These are phyloP conservation scores for Apiotrichum montevideense DNA, from an alignment of 1,284 basidiomycete genomes.

Conservation along the genomic window DNA sequence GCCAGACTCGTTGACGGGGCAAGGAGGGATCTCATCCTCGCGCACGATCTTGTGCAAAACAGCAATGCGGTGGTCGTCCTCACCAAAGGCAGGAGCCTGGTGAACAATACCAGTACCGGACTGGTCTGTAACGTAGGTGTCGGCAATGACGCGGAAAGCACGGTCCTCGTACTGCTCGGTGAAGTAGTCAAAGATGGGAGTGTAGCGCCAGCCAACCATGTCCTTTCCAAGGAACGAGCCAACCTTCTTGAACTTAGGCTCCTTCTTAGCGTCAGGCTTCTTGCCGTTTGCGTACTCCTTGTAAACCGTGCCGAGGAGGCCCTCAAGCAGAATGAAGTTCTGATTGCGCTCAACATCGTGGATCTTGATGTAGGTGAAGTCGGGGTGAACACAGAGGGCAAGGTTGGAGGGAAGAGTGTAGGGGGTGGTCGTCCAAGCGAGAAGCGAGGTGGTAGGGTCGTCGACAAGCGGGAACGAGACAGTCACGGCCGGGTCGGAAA, in stretches of 20 bases:
- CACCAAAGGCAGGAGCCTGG: slow-evolving; percentile 97
- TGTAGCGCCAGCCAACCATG: slow-evolving; percentile 93
- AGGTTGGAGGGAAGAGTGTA: slow-evolving; percentile 98
- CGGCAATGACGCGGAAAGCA: slow-evolving; percentile 83
- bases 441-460: slow-evolving; percentile 80
- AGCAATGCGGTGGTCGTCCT: slow-evolving; percentile 94
- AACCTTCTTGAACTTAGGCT: slow-evolving; percentile 91
- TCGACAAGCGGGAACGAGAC: slow-evolving; percentile 89
- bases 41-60: slow-evolving; percentile 74
- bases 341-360: slow-evolving; percentile 80
- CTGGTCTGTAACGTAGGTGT: slow-evolving; percentile 87
- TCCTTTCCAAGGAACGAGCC: slow-evolving; percentile 81
- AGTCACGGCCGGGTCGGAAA: slow-evolving; percentile 92
- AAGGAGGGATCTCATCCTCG: slow-evolving; percentile 88
- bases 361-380: slow-evolving; percentile 95
- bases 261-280: slow-evolving; percentile 57
- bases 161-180: slow-evolving; percentile 87
- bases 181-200: slow-evolving; percentile 96
- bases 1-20: slow-evolving; percentile 87
- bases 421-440: slow-evolving; percentile 99
- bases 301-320: slow-evolving; percentile 81
- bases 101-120: slow-evolving; percentile 99
- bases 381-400: slow-evolving; percentile 90
- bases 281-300: slow-evolving; percentile 66
- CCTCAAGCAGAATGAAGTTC: slow-evolving; percentile 91